Conservation (phyloP, 2,329 filamentous ascomycete genomes). For the Torrubiellomyces zombiae region DNA sequence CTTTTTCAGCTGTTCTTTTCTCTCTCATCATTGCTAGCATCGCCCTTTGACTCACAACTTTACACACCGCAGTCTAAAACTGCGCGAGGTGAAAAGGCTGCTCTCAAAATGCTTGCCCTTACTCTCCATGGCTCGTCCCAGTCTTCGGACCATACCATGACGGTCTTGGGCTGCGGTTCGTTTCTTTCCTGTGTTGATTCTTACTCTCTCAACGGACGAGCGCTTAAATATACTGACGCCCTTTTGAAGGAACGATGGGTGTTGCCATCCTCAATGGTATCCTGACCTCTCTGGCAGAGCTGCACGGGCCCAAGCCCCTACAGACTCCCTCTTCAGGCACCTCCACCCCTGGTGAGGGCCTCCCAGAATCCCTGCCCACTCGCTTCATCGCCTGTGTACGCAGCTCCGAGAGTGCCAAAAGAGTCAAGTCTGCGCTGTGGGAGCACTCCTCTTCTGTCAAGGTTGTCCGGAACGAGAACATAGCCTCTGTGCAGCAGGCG, state of each 20-base stretch:
- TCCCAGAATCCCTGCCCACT: slow-evolving; percentile 45
- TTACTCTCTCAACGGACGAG: no score
- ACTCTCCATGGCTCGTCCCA: no score
- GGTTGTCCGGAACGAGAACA: slow-evolving; percentile 56
- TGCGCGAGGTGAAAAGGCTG: no score
- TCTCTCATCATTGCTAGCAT: no score
- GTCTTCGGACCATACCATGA: slow-evolving; percentile 41
- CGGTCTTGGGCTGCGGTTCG: slow-evolving; percentile 69
- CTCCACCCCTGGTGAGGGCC: slow-evolving; percentile 27
- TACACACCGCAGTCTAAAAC: no score
- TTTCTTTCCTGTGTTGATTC: slow-evolving; percentile 7
- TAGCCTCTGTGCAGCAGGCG: slow-evolving; percentile 46
- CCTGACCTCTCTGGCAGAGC: slow-evolving; percentile 47
- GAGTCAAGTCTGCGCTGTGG: slow-evolving; percentile 48
- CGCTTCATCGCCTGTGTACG: slow-evolving; percentile 72
- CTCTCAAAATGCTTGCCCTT: no score
- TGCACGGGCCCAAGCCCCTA: slow-evolving; percentile 28
- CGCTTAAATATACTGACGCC: neutral
- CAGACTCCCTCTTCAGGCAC: slow-evolving; percentile 24
- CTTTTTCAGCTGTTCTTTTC: no score
- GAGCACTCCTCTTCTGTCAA: slow-evolving; percentile 45
- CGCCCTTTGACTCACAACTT: no score
- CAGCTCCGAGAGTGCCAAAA: slow-evolving; percentile 49
- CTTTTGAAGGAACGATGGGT: slow-evolving; percentile 55
- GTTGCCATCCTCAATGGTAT: slow-evolving; percentile 72